Evolutionary conservation across 768 basidiomycete species (phyloP).

Genomic region (Kwoniella mangroviensis): DNA sequence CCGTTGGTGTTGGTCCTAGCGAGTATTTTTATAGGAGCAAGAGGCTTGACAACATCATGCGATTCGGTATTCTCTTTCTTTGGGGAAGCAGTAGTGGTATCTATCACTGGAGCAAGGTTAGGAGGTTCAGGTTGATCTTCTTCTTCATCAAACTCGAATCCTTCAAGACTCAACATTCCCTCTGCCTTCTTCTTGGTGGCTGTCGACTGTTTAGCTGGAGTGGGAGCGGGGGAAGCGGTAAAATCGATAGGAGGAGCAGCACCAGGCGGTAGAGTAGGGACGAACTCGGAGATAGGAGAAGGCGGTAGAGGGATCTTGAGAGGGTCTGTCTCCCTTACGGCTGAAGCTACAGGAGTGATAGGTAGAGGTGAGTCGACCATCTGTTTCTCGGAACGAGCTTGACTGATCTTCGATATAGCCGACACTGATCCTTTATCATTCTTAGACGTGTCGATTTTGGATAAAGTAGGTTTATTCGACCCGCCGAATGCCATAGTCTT

Average conservation of each 20-base stretch:
- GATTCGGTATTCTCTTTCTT: constrained; percentile 25
- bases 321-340: constrained; percentile 30
- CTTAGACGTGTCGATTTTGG: constrained; percentile 16
- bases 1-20: constrained; percentile 5
- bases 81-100: background rate
- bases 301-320: constrained; percentile 40
- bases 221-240: background rate
- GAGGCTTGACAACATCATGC: constrained; percentile 30
- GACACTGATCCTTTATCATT: constrained; percentile 7
- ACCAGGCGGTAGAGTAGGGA: constrained; percentile 9
- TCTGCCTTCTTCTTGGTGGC: constrained; percentile 17
- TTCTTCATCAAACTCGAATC: constrained; percentile 44
- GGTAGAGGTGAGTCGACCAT: constrained; percentile 8
- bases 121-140: constrained; percentile 15
- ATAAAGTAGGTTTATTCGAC: constrained; percentile 11
- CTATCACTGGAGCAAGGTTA: background rate
- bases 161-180: constrained; percentile 41
- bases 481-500: constrained; percentile 7
- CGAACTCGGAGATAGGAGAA: constrained; percentile 29
- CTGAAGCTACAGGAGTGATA: constrained; percentile 1
- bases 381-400: background rate
- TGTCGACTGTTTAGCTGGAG: background rate
- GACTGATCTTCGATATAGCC: constrained; percentile 1
- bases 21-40: constrained; percentile 25
- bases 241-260: constrained; percentile 7